Percentiles rank a stretch among this genome's conserved stretches.
Conservation (phyloP, 352 stramenopile species). For the Heterotrichella gracilis region DNA sequence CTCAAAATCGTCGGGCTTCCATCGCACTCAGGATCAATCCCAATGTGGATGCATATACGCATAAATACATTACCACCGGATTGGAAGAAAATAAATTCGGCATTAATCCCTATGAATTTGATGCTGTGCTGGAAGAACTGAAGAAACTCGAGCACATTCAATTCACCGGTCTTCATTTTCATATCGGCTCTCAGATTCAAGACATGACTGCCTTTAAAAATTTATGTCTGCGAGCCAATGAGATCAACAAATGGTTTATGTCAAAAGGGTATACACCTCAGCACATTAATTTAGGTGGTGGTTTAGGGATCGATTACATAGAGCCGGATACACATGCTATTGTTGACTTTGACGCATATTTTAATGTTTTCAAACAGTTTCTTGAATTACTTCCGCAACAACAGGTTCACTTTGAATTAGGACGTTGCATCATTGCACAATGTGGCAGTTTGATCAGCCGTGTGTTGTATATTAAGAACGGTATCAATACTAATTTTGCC, state of each 20-base stretch:
- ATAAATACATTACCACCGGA: not conserved
- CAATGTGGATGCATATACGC: not conserved
- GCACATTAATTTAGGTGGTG: not conserved
- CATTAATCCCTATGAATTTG: conserved; percentile 5
- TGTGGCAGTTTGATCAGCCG: not conserved
- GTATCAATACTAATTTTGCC: conserved; percentile 6
- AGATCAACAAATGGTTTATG: conserved; percentile 4
- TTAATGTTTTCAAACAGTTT: not conserved
- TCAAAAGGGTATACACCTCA: not conserved
- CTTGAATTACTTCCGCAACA: not conserved
- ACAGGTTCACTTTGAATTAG: not conserved
- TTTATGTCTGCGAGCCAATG: not conserved
- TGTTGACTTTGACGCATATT: not conserved
- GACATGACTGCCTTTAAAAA: not conserved
- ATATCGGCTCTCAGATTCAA: not conserved
- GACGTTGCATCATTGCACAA: not conserved
- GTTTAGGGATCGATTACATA: not conserved
- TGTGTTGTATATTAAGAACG: not conserved
- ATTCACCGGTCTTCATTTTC: not conserved
- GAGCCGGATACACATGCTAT: not conserved
- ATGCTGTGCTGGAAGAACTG: not conserved
- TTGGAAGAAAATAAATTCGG: conserved; percentile 2
- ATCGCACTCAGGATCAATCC: not conserved
- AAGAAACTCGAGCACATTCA: not conserved
- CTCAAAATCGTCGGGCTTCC: not conserved